Percentiles rank a stretch among this genome's conserved stretches.
Evolutionary conservation across 2,329 filamentous ascomycete genomes (phyloP).

Genomic region (Sporothrix pseudoabietina): DNA sequence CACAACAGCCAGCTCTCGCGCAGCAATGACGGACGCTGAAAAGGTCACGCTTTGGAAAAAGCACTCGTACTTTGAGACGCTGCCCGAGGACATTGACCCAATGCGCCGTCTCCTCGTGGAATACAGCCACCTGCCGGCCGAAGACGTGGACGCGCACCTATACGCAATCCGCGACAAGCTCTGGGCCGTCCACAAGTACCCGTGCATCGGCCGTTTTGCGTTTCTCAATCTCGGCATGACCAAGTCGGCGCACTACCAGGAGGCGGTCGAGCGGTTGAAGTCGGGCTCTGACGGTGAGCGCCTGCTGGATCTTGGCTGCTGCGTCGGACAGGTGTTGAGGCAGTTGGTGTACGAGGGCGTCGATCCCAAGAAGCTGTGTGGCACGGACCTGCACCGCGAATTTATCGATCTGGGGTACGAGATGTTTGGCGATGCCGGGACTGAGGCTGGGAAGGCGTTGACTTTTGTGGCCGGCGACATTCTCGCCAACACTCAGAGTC

Average conservation of each 20-base stretch:
- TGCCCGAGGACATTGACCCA: slow-evolving; percentile 22
- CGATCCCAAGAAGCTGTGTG: slow-evolving; percentile 64
- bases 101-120: slow-evolving; percentile 33
- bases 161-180: slow-evolving; percentile 40
- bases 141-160: slow-evolving; percentile 35
- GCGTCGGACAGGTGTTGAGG: slow-evolving; percentile 50
- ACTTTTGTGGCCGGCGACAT: slow-evolving; percentile 38
- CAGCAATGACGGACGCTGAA: background rate
- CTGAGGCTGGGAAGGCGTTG: slow-evolving; percentile 27
- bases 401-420: slow-evolving; percentile 43
- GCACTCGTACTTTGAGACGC: slow-evolving; percentile 14
- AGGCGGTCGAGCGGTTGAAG: slow-evolving; percentile 38
- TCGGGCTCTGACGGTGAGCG: background rate
- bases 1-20: background rate
- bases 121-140: slow-evolving; percentile 35
- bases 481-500: slow-evolving; percentile 32
- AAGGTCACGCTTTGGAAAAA: slow-evolving; percentile 7
- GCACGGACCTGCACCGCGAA: slow-evolving; percentile 43
- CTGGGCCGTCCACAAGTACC: slow-evolving; percentile 43
- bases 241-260: slow-evolving; percentile 38
- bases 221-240: slow-evolving; percentile 44
- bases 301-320: slow-evolving; percentile 49
- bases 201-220: slow-evolving; percentile 45
- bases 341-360: slow-evolving; percentile 84
- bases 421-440: slow-evolving; percentile 39